Evolutionary conservation across 805 yeast species (phyloP), one percentile per base, ranked within the genome.

Genomic region (Pichia phayaonensis): DNA sequence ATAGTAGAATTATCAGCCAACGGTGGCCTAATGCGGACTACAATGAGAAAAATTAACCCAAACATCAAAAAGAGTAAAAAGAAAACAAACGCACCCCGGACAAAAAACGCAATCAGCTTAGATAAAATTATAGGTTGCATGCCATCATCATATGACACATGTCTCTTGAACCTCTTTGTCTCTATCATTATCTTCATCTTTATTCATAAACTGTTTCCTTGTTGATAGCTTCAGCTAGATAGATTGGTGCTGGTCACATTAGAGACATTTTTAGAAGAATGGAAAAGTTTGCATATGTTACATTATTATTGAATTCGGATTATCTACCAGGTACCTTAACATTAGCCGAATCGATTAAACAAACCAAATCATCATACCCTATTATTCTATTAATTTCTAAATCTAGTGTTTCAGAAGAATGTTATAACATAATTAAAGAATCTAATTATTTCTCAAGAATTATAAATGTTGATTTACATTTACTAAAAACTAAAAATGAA

Each of bases 301-400:
- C 73, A 18, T 57, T 72, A 4, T 56, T 72, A 31, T 56, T 70
- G 20, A 64, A 63, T 50, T 59, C 68, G 36, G 48, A 59, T 2
- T 72, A 72, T 52, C 53, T 72, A 13, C 71, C 75, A 0, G 75
- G 75, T 5, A 62, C 68, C 3, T 53, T 72, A 16, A 58, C 66
- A 1, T 55, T 70, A 36, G 66, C 61, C 8, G 47, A 59, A 26
- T 60, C 70, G 5, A 49, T 70, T 43, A 52, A 46, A 24, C 44
- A 50, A 12, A 54, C 59, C 2, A 48, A 48, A 4, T 50, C 64
- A 10, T 46, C 23, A 12, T 29, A 52, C 18, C 66, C 66, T 8
- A 47, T 63, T 7, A 45, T 65, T 12, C 47, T 67, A 16, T 49
- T 66, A 11, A 57, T 60, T 34, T 59, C 65, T 1, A 39, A 53